These are phyloP conservation scores for Sugiyamaella castrensis DNA, from an alignment of 1,139 yeast species.

Conservation along the genomic window DNA sequence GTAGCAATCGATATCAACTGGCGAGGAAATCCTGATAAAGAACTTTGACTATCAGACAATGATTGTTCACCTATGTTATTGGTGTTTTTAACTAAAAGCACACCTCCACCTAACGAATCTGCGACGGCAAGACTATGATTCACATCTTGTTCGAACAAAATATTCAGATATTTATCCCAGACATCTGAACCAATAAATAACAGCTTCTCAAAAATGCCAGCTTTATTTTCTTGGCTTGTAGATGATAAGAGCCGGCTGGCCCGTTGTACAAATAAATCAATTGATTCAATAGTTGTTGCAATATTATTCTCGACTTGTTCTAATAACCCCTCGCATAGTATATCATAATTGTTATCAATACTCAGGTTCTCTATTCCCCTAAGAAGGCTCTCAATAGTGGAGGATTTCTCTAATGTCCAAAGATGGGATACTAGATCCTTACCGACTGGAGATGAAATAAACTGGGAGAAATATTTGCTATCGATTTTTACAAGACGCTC, in stretches of 20 bases:
- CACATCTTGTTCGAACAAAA: not conserved
- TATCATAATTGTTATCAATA: conserved; percentile 14
- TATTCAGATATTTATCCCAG: conserved; percentile 25
- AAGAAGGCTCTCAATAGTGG: conserved; percentile 20
- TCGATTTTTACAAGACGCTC: conserved; percentile 4
- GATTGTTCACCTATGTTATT: not conserved
- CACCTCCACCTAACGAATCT: conserved; percentile 9
- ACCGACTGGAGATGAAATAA: conserved; percentile 21
- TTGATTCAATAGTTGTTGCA: conserved; percentile 13
- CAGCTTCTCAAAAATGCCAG: not conserved
- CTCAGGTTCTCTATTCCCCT: conserved; percentile 20
- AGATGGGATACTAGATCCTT: conserved; percentile 21
- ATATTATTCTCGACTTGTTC: conserved; percentile 4
- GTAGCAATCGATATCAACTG: not conserved
- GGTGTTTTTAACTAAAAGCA: not conserved
- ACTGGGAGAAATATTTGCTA: conserved; percentile 17
- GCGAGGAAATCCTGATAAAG: not conserved
- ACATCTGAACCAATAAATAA: conserved; percentile 37
- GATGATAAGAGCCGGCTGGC: conserved; percentile 18
- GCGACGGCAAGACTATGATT: conserved; percentile 7
- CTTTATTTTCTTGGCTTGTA: conserved; percentile 15
- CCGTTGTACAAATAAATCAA: conserved; percentile 21
- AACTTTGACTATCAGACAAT: not conserved
- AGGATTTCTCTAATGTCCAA: conserved; percentile 21
- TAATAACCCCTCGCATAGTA: conserved; percentile 20